Base-by-base conservation (phyloP, 306 rosid genomes). In the Vigna nakashimae region DNA sequence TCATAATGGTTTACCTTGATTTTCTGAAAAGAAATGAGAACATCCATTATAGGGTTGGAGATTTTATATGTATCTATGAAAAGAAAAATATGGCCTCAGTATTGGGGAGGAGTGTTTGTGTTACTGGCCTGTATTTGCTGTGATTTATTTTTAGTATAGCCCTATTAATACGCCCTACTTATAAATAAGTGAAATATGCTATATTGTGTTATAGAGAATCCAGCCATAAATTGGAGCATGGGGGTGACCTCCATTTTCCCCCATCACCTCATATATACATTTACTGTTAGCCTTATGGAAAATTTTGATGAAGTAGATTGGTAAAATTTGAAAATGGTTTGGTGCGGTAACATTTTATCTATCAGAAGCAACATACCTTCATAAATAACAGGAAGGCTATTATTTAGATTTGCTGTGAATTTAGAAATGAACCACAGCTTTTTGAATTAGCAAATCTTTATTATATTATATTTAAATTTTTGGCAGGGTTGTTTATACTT, bases 151-250 rank as follows among this genome's bases (percentile, higher is more conserved):
- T 53, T 52, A 20, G 46, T 57, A 6, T 11, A 52, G 60, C 60
- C 24, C 63, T 9, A 42, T 43, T 57, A 14, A 43, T 49, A 22
- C 24, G 56, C 26, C 40, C 36, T 50, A 26, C 28, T 34, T 57
- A 10, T 46, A 69, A 22, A 75, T 20, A 36, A 75, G 42, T 65
- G 38, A 34, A 55, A 10, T 40, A 56, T 45, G 71, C 60, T 66
- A 32, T 17, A 5, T 74, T 67, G 50, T 57, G 28, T 51, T 73
- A 30, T 22, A 46, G 51, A 18, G 34, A 26, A 24, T 66, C 1
- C 1, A 0, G 36, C 16, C 6, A 64, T 65, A 69, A 5, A 36
- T 45, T 45, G 45, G 30, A 56, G 51, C 72, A n/a, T 77, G 64
- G 51, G 18, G 71, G 32, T 40, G 17, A 5, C 36, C 32, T 11